phyloP scores from a whole-genome alignment of 345 rosid species.

The Hibiscus trionum region DNA sequence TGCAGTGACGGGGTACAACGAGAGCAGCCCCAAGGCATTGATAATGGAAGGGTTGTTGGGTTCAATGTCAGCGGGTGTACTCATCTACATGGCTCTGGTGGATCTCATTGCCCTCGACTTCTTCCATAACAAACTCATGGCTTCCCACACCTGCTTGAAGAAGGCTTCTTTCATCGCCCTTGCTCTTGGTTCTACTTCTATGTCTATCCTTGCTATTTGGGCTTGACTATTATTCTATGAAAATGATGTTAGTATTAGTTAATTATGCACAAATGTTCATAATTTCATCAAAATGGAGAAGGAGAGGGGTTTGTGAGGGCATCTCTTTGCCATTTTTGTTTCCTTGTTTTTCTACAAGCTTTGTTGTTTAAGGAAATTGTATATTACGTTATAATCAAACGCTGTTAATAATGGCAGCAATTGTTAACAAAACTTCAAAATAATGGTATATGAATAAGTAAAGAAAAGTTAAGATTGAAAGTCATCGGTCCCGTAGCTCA shows the following conservation, averaged over 20 bases:
- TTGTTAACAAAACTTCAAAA: too few relatives aligned
- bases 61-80: conserved; percentile 72
- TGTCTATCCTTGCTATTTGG: conserved; percentile 95
- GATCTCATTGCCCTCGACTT: conserved; percentile 85
- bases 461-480: too few relatives aligned
- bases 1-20: conserved; percentile 66
- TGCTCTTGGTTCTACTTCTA: conserved; percentile 59
- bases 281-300: too few relatives aligned
- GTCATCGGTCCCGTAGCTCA: conserved; percentile 77
- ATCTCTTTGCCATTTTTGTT: too few relatives aligned
- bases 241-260: too few relatives aligned
- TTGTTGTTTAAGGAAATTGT: too few relatives aligned
- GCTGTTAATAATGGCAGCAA: too few relatives aligned
- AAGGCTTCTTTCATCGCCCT: conserved; percentile 68
- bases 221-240: conserved; percentile 29
- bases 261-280: too few relatives aligned
- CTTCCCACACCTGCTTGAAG: conserved; percentile 49
- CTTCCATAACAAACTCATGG: conserved; percentile 83
- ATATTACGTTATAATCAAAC: too few relatives aligned
- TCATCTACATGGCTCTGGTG: conserved; percentile 89
- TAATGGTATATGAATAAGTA: too few relatives aligned
- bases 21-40: conserved; percentile 65
- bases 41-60: conserved; percentile 87
- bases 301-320: too few relatives aligned
- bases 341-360: too few relatives aligned